phyloP scores from a whole-genome alignment of 2,329 filamentous ascomycete genomes.

The Amphichorda felina region DNA sequence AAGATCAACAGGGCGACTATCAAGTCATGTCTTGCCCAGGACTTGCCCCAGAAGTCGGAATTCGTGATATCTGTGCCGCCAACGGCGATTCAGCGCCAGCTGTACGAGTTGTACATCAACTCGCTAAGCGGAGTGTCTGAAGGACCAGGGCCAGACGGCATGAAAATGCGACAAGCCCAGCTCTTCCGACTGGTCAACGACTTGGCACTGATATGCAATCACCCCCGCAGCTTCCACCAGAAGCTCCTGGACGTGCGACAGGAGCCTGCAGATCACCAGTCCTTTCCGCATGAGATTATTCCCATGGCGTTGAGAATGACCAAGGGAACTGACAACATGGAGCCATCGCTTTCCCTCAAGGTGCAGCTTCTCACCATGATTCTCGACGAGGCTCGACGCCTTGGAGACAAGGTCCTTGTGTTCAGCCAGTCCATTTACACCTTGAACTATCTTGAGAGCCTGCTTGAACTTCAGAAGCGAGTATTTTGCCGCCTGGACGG shows the following conservation, averaged over 20 bases:
- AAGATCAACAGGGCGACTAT: constrained; percentile 72
- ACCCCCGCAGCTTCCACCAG: constrained; percentile 34
- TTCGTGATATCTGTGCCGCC: constrained; percentile 69
- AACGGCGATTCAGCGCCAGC: constrained; percentile 47
- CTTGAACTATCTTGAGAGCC: constrained; percentile 53
- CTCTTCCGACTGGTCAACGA: constrained; percentile 24
- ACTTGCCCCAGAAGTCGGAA: constrained; percentile 65
- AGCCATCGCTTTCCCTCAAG: constrained; percentile 51
- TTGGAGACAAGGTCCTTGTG: constrained; percentile 64
- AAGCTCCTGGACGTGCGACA: constrained; percentile 12
- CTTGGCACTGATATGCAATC: constrained; percentile 37
- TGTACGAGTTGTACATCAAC: constrained; percentile 43
- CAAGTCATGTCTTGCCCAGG: constrained; percentile 45
- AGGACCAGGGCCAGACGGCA: neutral
- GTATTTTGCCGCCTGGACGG: constrained; percentile 57
- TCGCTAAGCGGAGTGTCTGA: constrained; percentile 1
- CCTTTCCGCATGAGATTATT: constrained; percentile 14
- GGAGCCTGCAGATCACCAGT: constrained; percentile 1
- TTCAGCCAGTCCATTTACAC: constrained; percentile 66
- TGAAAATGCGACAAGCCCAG: constrained; percentile 2
- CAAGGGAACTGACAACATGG: constrained; percentile 22
- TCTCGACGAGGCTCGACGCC: constrained; percentile 46
- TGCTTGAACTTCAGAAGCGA: constrained; percentile 37
- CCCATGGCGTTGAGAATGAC: constrained; percentile 22
- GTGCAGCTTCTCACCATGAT: constrained; percentile 56